A percentile compares a stretch with the other conserved stretches of the same genome.
phyloP scores from a whole-genome alignment of 2,329 filamentous ascomycete species.

The Ramichloridium luteum region DNA sequence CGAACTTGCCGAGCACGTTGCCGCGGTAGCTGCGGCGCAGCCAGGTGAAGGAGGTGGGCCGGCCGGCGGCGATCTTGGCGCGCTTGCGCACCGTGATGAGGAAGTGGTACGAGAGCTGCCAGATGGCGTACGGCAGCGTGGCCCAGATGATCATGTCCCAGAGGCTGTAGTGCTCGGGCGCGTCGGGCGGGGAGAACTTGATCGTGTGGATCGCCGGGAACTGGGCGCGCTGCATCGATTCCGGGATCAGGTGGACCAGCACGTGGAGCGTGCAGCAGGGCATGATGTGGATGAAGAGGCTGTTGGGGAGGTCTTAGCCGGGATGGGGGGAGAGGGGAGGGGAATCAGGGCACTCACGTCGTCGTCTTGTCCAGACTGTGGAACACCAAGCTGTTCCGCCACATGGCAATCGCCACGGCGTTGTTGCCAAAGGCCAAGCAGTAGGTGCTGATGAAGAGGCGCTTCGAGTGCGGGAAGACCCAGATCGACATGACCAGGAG shows the following conservation, averaged over 20 bases:
- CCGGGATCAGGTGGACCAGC: conserved; percentile 67
- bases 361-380: conserved; percentile 98
- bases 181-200: conserved; percentile 54
- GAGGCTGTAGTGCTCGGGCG: conserved; percentile 62
- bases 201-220: conserved; percentile 83
- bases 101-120: conserved; percentile 89
- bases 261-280: conserved; percentile 88
- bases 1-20: conserved; percentile 74
- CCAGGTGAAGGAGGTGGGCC: conserved; percentile 96
- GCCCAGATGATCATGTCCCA: conserved; percentile 87
- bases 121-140: conserved; percentile 79
- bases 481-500: conserved; percentile 72
- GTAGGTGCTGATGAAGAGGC: conserved; percentile 82
- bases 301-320: conserved; percentile 22
- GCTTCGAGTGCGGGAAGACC: conserved; percentile 81
- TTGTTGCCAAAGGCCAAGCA: conserved; percentile 95
- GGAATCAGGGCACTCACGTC: conserved; percentile 38
- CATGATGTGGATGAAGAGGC: conserved; percentile 99
- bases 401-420: conserved; percentile 95
- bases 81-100: conserved; percentile 90
- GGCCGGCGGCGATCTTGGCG: conserved; percentile 89
- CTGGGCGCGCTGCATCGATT: conserved; percentile 50
- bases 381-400: conserved; percentile 96
- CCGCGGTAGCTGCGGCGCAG: conserved; percentile 82
- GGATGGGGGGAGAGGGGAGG: conserved; percentile 1